These are phyloP conservation scores for Lichtheimia ornata DNA, from an alignment of 371 early-diverging fungal genomes.

Conservation along the genomic window DNA sequence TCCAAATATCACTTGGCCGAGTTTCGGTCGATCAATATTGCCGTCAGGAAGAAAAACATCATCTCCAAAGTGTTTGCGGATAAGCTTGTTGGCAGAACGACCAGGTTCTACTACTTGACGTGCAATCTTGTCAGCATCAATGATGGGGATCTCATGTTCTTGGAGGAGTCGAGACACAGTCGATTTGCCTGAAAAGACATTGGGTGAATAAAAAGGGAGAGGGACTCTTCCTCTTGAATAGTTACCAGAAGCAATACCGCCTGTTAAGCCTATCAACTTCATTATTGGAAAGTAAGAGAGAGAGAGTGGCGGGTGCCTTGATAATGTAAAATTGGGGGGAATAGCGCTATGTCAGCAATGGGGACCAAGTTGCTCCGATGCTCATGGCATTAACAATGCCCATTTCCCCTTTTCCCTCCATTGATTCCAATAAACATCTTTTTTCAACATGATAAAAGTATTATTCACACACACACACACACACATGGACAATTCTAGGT, in stretches of 20 bases:
- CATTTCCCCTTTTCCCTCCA: too few relatives aligned
- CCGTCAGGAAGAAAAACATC: slow-evolving; percentile 62
- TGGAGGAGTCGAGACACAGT: slow-evolving; percentile 74
- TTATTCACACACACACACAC: too few relatives aligned
- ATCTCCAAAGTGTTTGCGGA: slow-evolving; percentile 78
- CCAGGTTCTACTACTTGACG: slow-evolving; percentile 85
- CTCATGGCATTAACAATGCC: too few relatives aligned
- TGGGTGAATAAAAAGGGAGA: not conserved
- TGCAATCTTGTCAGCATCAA: slow-evolving; percentile 93
- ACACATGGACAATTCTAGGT: too few relatives aligned
- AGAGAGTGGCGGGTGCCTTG: not conserved
- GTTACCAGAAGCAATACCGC: slow-evolving; percentile 90
- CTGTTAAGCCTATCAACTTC: slow-evolving; percentile 90
- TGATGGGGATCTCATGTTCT: slow-evolving; percentile 68
- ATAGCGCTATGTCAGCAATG: too few relatives aligned
- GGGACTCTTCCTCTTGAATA: too few relatives aligned
- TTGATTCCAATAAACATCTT: too few relatives aligned
- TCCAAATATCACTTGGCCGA: slow-evolving; percentile 81
- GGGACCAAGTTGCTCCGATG: too few relatives aligned
- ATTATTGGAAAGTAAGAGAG: slow-evolving; percentile 37
- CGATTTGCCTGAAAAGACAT: slow-evolving; percentile 66
- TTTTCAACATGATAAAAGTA: too few relatives aligned
- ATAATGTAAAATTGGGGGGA: too few relatives aligned
- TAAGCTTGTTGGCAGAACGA: slow-evolving; percentile 65
- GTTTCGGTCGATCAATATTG: slow-evolving; percentile 71